Evolutionary conservation across 352 stramenopile species (phyloP).

Genomic region (Blastocystis sp.): DNA sequence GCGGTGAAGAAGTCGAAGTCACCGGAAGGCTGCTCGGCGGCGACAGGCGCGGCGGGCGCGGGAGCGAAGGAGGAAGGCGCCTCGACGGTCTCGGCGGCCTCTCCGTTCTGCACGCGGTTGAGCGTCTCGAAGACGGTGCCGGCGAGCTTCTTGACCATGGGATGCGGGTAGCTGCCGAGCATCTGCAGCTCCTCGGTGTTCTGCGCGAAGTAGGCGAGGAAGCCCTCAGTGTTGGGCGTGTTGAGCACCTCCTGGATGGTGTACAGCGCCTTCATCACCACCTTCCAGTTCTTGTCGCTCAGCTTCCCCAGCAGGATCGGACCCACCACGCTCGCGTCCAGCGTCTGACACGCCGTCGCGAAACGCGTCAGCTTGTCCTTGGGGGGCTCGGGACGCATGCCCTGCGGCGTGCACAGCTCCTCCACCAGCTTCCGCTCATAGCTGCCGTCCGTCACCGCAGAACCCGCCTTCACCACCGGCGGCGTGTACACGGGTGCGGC

Average conservation of each 20-base stretch:
- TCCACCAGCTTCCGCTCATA: conserved; percentile 56
- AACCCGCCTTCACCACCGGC: conserved; percentile 25
- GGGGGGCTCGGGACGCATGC: conserved; percentile 47
- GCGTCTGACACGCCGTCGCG: conserved; percentile 24
- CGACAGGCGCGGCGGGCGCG: background rate
- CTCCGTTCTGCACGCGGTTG: background rate
- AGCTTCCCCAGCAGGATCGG: conserved; percentile 48
- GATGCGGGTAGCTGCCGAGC: conserved; percentile 37
- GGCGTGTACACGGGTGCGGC: conserved; percentile 29
- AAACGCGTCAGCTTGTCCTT: conserved; percentile 53
- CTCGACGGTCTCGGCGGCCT: background rate
- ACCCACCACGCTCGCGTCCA: conserved; percentile 38
- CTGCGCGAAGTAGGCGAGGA: conserved; percentile 46
- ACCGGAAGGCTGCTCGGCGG: background rate
- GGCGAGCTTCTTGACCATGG: conserved; percentile 54
- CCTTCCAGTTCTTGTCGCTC: conserved; percentile 56
- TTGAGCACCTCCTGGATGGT: conserved; percentile 42
- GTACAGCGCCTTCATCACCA: conserved; percentile 55
- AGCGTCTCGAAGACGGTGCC: conserved; percentile 3
- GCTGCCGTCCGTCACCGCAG: conserved; percentile 28
- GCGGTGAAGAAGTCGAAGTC: conserved; percentile 36
- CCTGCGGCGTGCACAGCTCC: conserved; percentile 47
- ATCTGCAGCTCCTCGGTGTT: conserved; percentile 52
- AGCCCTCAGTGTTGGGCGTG: conserved; percentile 31
- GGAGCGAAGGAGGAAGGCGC: background rate